Percentiles rank a stretch among this genome's conserved stretches.
Conservation (phyloP, 2,329 filamentous ascomycete genomes). For the Pseudopithomyces maydicus region DNA sequence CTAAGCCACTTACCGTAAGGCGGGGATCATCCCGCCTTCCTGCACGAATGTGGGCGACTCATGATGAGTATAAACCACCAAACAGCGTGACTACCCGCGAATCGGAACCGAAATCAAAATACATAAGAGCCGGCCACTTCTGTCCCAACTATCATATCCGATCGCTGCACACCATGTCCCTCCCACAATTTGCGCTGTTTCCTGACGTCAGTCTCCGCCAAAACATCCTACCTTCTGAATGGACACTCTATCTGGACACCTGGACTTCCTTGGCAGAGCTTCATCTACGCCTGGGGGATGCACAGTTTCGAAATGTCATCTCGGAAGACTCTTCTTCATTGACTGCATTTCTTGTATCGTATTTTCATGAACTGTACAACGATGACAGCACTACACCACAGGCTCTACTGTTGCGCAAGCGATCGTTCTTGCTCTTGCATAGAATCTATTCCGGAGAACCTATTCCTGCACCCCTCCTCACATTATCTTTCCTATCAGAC, state of each 20-base stretch:
- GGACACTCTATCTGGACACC: constrained; percentile 76
- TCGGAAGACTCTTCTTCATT: constrained; percentile 62
- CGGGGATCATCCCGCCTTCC: not conserved
- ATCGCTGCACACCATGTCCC: constrained; percentile 42
- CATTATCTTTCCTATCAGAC: constrained; percentile 72
- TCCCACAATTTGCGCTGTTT: constrained; percentile 79
- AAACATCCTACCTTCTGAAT: constrained; percentile 71
- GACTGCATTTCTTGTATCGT: constrained; percentile 68
- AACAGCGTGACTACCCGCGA: not conserved
- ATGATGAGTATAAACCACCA: not conserved
- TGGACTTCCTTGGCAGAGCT: constrained; percentile 73
- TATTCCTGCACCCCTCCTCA: constrained; percentile 57
- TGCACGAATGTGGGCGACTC: not conserved
- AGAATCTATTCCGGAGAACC: constrained; percentile 59
- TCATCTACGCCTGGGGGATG: constrained; percentile 64
- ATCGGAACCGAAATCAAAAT: not conserved
- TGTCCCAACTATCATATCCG: not conserved
- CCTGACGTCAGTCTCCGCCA: constrained; percentile 71
- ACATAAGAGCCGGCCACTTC: not conserved
- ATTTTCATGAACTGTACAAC: constrained; percentile 60
- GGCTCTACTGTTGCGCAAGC: constrained; percentile 61
- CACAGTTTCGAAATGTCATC: constrained; percentile 59
- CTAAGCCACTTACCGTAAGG: not conserved
- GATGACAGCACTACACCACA: constrained; percentile 42
- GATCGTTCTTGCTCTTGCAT: constrained; percentile 67